Evolutionary conservation across 2,329 filamentous ascomycete species (phyloP).

Genomic region (Botrytis elliptica): DNA sequence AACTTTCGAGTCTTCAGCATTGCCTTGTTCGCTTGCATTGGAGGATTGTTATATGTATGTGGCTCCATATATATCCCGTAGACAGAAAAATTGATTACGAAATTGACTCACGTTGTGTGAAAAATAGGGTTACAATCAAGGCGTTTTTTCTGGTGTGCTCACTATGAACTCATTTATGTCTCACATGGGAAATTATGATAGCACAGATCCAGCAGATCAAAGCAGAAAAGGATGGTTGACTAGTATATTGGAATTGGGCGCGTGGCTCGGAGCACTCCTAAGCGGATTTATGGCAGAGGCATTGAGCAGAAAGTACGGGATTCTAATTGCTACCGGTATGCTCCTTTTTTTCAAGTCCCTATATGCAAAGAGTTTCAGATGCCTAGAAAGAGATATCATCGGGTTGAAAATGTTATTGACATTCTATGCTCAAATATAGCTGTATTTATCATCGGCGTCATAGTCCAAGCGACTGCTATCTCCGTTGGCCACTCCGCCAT

Average conservation of each 20-base stretch:
- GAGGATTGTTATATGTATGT: conserved; percentile 51
- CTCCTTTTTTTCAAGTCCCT: not conserved
- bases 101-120: not conserved
- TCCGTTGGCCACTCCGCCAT: conserved; percentile 57
- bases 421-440: not conserved
- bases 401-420: not conserved
- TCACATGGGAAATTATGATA: conserved; percentile 56
- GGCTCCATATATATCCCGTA: not conserved
- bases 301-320: conserved; percentile 66
- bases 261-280: conserved; percentile 71
- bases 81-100: not conserved
- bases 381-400: not conserved
- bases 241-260: conserved; percentile 72
- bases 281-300: conserved; percentile 71
- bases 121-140: conserved; percentile 64
- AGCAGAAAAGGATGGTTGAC: conserved; percentile 60
- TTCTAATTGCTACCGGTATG: conserved; percentile 59
- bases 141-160: conserved; percentile 71
- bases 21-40: conserved; percentile 61
- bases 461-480: conserved; percentile 65
- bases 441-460: conserved; percentile 68
- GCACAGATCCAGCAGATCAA: conserved; percentile 46
- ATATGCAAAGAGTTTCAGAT: not conserved
- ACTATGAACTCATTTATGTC: conserved; percentile 54
- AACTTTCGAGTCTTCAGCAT: conserved; percentile 62